Base-by-base conservation (phyloP, 495 filamentous ascomycete species). In the Talaromyces nanjingensis region DNA sequence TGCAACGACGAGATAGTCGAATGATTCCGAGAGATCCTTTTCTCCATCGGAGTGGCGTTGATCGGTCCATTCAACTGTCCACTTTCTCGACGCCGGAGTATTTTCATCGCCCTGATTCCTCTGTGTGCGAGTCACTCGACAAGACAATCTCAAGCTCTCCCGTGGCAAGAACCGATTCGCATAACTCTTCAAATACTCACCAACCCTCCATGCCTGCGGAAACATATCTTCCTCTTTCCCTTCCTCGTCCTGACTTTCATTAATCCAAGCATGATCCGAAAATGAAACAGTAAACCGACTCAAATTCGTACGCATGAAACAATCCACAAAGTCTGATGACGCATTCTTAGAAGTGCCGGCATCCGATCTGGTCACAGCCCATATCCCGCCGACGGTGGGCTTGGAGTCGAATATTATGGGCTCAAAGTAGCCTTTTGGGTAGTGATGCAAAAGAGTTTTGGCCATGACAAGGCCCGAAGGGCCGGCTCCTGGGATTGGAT, bases 381-480 rank as follows among this genome's bases (percentile, higher is more conserved):
- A 96, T 14, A 96, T 79, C 2, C 92, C 92, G 4, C 92, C 92
- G 27, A 93, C 77, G 42, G 83, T 75, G 62, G 77, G 61, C 16
- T 84, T 79, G 31, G 79, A 72, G 42, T 96, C 92, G 67, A 91
- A 91, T 34, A 96, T 73, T 4, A 83, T 87, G 20, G 92, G 87
- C 6, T 77, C 71, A 70, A 92, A 92, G 7, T 76, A 77, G 9
- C 76, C 83, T n/a, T 66, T 65, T 1, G 83, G 80, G 29, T 70
- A 79, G 66, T 84, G 78, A 42, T 87, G 84, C 2, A 92, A 74
- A 8, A 96, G 81, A 0, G 87, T 89, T 73, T 93, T 96, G 64
- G 91, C 91, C 1, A 90, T 87, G 31, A 89, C 88, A 14, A 96
- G 84, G 4, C 92, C 92, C 22, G 90, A 86, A 1, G 92, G 91